Evolutionary conservation across 306 rosid species (phyloP).

Genomic region (Astragalus membranaceus): DNA sequence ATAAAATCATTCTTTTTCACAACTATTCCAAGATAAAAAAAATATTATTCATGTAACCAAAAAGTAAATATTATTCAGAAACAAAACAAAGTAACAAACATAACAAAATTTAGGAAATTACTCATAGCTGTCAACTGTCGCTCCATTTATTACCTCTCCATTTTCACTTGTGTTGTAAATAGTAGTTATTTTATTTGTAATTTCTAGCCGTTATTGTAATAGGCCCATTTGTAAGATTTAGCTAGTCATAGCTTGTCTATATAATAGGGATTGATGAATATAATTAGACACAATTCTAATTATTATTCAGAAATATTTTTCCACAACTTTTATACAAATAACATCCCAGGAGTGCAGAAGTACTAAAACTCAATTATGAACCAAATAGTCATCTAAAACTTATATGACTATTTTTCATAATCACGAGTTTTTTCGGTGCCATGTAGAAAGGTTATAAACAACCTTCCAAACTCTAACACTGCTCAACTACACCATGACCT

Average conservation of each 20-base stretch:
- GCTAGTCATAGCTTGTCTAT: too few relatives aligned
- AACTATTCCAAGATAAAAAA: conserved; percentile 9
- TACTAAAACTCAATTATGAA: not conserved
- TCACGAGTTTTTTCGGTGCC: not conserved
- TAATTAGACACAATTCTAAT: too few relatives aligned
- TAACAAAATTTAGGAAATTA: not conserved
- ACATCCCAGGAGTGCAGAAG: not conserved
- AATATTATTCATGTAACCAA: not conserved
- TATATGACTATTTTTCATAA: not conserved
- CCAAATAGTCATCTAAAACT: conserved; percentile 9
- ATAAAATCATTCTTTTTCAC: not conserved
- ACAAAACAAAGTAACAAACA: not conserved
- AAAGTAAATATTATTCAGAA: not conserved
- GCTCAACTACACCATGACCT: too few relatives aligned
- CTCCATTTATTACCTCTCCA: not conserved
- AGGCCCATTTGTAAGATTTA: too few relatives aligned
- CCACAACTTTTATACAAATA: not conserved
- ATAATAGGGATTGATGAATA: too few relatives aligned
- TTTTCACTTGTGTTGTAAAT: not conserved
- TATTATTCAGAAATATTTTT: too few relatives aligned
- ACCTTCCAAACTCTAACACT: too few relatives aligned
- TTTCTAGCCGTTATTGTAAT: too few relatives aligned
- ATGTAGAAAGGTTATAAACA: too few relatives aligned
- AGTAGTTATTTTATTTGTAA: too few relatives aligned
- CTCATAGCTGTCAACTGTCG: not conserved